Base-by-base conservation (phyloP, 352 stramenopile species). In the Globisporangium nodosum region DNA sequence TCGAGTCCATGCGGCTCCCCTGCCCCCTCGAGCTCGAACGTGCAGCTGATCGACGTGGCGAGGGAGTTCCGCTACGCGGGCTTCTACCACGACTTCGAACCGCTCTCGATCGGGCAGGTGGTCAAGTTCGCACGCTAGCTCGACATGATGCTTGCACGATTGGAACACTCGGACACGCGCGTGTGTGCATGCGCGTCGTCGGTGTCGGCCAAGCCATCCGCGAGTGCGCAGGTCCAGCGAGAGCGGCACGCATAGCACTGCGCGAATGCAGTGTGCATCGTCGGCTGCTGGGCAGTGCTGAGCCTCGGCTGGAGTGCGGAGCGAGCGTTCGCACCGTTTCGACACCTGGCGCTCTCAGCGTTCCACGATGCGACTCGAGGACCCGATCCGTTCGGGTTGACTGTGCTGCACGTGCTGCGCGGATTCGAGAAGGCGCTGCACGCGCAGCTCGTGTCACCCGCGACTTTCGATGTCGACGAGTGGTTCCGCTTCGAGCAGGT, bases 81-180 rank as follows among this genome's bases (percentile, higher is more conserved):
- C 65, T 98, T 97, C 67, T 98, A 96, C 70, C 71, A 97, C 15
- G 96, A 98, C 74, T 99, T 98, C 77, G 96, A 95, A 13, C 96
- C 94, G 12, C 72, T 98, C 8, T 97, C 97, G 61, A 70, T 98
- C 13, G 91, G 83, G 7, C 91, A 97, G 61, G 56, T 97, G 1
- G 88, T 92, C 61, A 72, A 83, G 16, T 98, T 98, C 64, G 95
- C 75, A 37, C 62, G 71, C 3, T 69, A 71, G 16, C 60, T 98
- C 3, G 87, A 97, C 52, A 60, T 56, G 21, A 83, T 90, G 35
- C 59, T 97, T 7, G 58, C 55, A 45, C 18, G 24, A 69, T 4
- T 48, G 64, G 27, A 46, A 51, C n/a, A 58, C 20, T 40, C 63
- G 52, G 46, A 71, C 71, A 18, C 81, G 94, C 60, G 96, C 76